These are phyloP conservation scores for Suaeda aralocaspica DNA, from an alignment of 148 eudicot genomes.

Conservation along the genomic window DNA sequence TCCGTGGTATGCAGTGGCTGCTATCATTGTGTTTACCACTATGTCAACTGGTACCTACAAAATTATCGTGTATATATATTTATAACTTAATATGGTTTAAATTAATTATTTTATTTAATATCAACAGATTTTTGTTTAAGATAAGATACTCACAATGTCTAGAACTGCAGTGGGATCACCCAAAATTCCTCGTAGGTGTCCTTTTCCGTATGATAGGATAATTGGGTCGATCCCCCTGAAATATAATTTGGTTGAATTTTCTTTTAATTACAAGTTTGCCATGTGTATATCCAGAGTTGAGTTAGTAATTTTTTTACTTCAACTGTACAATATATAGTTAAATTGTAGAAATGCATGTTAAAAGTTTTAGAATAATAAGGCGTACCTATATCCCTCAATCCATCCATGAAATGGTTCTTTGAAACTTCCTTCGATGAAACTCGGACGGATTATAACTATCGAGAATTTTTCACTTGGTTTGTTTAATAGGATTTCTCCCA, in stretches of 20 bases:
- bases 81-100: too few relatives aligned
- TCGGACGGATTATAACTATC: constrained; percentile 7
- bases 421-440: neutral
- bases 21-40: constrained; percentile 14
- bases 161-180: neutral
- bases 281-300: too few relatives aligned
- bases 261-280: too few relatives aligned
- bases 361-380: too few relatives aligned
- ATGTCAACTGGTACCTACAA: constrained; percentile 18
- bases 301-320: too few relatives aligned
- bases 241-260: too few relatives aligned
- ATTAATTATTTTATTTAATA: too few relatives aligned
- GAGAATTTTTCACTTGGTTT: neutral
- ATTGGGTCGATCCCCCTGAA: neutral
- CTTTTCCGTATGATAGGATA: neutral
- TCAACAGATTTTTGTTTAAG: too few relatives aligned
- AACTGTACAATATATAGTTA: too few relatives aligned
- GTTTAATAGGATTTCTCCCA: constrained; percentile 5
- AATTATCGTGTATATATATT: too few relatives aligned
- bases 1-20: constrained; percentile 11
- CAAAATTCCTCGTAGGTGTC: neutral
- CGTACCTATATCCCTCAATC: constrained; percentile 16
- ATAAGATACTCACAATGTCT: neutral
- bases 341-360: too few relatives aligned
- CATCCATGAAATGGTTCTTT: constrained; percentile 15